A percentile compares a stretch with the other conserved stretches of the same genome.
Conservation (phyloP, 805 yeast species). For the Ogataea populi-albae region DNA sequence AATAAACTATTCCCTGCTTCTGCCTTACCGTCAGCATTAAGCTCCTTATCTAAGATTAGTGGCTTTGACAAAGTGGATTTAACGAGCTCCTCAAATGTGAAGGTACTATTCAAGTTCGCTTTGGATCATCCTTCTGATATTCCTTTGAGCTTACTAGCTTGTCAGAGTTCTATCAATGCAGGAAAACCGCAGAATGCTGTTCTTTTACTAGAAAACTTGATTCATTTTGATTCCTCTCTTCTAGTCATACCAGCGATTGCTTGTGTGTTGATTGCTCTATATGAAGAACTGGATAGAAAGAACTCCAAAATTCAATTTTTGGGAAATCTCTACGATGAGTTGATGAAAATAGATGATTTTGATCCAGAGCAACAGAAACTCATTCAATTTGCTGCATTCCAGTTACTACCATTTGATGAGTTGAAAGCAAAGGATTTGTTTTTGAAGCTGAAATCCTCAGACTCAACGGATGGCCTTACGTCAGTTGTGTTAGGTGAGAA, state of each 20-base stretch:
- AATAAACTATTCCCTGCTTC: constrained; percentile 24
- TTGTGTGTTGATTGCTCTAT: constrained; percentile 47
- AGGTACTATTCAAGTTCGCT: constrained; percentile 35
- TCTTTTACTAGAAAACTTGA: constrained; percentile 35
- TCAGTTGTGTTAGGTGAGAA: constrained; percentile 20
- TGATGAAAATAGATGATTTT: constrained; percentile 12
- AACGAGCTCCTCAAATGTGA: constrained; percentile 26
- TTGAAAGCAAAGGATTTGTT: constrained; percentile 32
- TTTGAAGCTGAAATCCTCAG: constrained; percentile 13
- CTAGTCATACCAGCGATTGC: constrained; percentile 44
- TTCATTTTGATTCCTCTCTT: constrained; percentile 8
- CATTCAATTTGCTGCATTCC: constrained; percentile 34
- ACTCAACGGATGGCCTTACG: constrained; percentile 21
- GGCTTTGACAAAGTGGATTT: constrained; percentile 16
- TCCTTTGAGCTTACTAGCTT: constrained; percentile 33
- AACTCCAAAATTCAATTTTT: constrained; percentile 34
- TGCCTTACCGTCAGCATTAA: constrained; percentile 25
- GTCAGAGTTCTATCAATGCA: constrained; percentile 32
- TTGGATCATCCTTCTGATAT: constrained; percentile 29
- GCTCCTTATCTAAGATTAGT: constrained; percentile 19
- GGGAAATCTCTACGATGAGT: constrained; percentile 26
- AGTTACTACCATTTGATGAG: constrained; percentile 36
- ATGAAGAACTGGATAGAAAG: constrained; percentile 43
- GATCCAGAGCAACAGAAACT: constrained; percentile 25
- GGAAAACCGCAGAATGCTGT: constrained; percentile 36